phyloP scores from a whole-genome alignment of 129 eudicot species.

The Oenanthe sinensis region DNA sequence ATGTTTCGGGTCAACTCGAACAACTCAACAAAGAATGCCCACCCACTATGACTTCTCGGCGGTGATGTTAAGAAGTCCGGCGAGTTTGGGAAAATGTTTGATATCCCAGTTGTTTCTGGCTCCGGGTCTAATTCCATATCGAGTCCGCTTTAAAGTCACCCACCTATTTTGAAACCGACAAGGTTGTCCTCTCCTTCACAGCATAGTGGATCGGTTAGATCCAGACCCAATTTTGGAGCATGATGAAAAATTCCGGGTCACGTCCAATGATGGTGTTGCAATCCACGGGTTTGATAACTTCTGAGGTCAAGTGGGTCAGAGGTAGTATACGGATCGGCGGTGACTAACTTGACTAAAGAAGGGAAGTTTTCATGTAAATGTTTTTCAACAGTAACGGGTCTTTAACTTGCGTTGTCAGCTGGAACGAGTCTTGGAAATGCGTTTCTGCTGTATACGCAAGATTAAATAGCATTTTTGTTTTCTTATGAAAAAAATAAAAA shows the following conservation, averaged over 20 bases:
- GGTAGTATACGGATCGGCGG: conserved; percentile 64
- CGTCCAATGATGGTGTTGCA: conserved; percentile 53
- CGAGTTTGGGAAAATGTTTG: conserved; percentile 89
- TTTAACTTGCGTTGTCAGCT: too few relatives aligned
- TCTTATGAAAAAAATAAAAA: too few relatives aligned
- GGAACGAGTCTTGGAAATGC: too few relatives aligned
- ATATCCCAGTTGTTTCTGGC: conserved; percentile 32
- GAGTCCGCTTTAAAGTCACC: conserved; percentile 19
- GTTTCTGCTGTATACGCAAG: too few relatives aligned
- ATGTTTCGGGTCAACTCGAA: conserved; percentile 92
- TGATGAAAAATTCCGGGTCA: conserved; percentile 22
- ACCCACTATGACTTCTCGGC: conserved; percentile 66
- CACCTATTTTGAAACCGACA: conserved; percentile 31
- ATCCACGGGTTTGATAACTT: conserved; percentile 76
- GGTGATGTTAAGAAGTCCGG: conserved; percentile 92
- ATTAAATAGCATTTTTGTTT: too few relatives aligned
- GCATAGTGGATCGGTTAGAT: conserved; percentile 64
- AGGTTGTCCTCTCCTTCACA: conserved; percentile 45
- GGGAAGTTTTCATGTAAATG: conserved; percentile 16
- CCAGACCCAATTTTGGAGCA: conserved; percentile 52
- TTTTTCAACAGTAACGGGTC: too few relatives aligned
- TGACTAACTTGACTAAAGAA: conserved; percentile 52
- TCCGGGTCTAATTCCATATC: conserved; percentile 12
- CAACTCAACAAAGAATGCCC: conserved; percentile 43
- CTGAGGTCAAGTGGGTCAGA: conserved; percentile 62